Evolutionary conservation across 495 filamentous ascomycete genomes (phyloP), one percentile per base, ranked within the genome.

Genomic region (Penicillium manginii): DNA sequence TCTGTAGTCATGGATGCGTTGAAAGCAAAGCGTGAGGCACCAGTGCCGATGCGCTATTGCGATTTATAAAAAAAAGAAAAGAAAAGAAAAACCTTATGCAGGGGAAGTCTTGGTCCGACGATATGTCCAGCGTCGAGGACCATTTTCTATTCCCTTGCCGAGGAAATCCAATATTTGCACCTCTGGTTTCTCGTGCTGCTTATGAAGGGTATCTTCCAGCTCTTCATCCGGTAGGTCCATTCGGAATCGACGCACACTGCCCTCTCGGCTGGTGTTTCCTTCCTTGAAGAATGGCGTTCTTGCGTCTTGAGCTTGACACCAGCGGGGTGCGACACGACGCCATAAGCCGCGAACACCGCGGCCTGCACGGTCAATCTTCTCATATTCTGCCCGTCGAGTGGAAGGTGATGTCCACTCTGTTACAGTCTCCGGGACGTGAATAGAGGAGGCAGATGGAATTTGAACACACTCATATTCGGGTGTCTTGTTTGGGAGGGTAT

Each of bases 391-490:
- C 8, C 78, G 64, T 18, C 79, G 78, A 10, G 78, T 81, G 14
- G 76, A 73, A 9, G 72, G 67, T 0, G 77, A 77, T 2, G 78
- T 82, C 79, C 79, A 82, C 58, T 81, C 78, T 58, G 81, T 81
- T 4, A 79, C 71, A 17, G 79, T 81, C 15, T 72, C 68, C 49
- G 76, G 71, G 42, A 75, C 63, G 26, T 74, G 60, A 31, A 72
- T 65, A n/a, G 69, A 63, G 19, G 67, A 65, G 2, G 66, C 29
- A 15, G 65, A 63, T 18, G 63, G 62, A n/a, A 59, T 59, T 43
- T 66, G 52, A 19, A 29, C 3, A 19, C 11, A 26, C 6, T 47
- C 17, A 6, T 62, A 59, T 32, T 43, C 43, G n/a, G 29, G 18
- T 8, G 54, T 29, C 6, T 19, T 35, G 19, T 35, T 50, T 4